Percentiles rank a stretch among this genome's conserved stretches.
Conservation (phyloP, 73 alveolate species). For the Tetrahymena borealis region DNA sequence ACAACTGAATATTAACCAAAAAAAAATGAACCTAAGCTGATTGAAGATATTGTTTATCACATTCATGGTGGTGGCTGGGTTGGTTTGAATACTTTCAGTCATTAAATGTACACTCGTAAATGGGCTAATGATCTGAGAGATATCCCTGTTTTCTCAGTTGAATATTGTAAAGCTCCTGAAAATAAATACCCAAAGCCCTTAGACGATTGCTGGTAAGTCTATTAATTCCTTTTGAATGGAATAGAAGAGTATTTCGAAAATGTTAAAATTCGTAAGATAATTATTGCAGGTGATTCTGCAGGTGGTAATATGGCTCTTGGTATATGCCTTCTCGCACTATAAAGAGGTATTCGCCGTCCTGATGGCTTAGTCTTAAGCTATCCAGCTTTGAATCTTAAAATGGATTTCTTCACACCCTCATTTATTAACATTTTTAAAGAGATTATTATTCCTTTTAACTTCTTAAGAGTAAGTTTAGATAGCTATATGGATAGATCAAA, state of each 20-base stretch:
- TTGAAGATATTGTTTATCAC: not conserved
- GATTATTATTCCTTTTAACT: constrained; percentile 63
- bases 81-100: not conserved
- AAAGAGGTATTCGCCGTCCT: constrained; percentile 75
- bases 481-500: constrained; percentile 59
- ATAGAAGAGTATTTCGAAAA: constrained; percentile 60
- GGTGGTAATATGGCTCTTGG: constrained; percentile 96
- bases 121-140: constrained; percentile 38
- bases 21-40: not conserved
- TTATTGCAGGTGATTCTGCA: constrained; percentile 92
- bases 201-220: constrained; percentile 85
- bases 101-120: not conserved
- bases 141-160: constrained; percentile 58
- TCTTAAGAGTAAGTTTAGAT: constrained; percentile 65
- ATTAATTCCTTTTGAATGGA: constrained; percentile 65
- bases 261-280: constrained; percentile 12
- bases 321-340: constrained; percentile 56
- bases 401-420: constrained; percentile 58
- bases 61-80: not conserved
- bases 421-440: constrained; percentile 63
- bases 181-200: constrained; percentile 77
- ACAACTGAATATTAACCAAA: not conserved
- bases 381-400: constrained; percentile 74
- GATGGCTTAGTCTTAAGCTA: constrained; percentile 73
- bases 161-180: constrained; percentile 87